A percentile compares a stretch with the other conserved stretches of the same genome.
phyloP scores from a whole-genome alignment of 176 grass and related monocot species.

The Thinopyrum elongatum region DNA sequence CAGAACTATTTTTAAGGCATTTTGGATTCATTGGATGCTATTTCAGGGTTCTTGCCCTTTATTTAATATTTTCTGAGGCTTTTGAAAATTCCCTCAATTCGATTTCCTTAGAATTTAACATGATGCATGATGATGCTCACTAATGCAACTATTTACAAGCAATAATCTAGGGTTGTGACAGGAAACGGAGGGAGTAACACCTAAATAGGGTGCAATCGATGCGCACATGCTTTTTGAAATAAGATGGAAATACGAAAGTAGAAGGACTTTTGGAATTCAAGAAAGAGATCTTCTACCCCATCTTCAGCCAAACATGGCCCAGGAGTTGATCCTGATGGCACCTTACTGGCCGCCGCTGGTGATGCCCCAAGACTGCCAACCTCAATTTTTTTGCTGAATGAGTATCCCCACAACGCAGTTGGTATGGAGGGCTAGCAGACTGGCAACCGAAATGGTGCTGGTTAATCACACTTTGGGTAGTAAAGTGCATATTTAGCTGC shows the following conservation, averaged over 20 bases:
- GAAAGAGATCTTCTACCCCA: slow-evolving; percentile 37
- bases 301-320: slow-evolving; percentile 12
- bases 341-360: slow-evolving; percentile 3
- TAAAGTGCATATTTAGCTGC: background rate
- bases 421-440: background rate
- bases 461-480: background rate
- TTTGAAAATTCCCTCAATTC: no score
- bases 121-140: no score
- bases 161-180: no score
- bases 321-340: background rate
- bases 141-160: no score
- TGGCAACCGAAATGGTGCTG: background rate
- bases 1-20: no score
- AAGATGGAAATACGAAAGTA: background rate
- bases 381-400: slow-evolving; percentile 23
- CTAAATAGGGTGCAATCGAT: background rate
- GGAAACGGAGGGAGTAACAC: no score
- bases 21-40: no score
- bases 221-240: background rate
- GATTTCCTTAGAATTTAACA: no score
- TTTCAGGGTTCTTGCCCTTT: no score
- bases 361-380: background rate
- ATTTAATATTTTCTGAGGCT: no score
- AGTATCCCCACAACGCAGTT: slow-evolving; percentile 3
- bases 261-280: background rate